Percentiles rank a stretch among this genome's conserved stretches.
These are phyloP conservation scores for Mycena alexandri DNA, from an alignment of 768 basidiomycete genomes.

Conservation along the genomic window DNA sequence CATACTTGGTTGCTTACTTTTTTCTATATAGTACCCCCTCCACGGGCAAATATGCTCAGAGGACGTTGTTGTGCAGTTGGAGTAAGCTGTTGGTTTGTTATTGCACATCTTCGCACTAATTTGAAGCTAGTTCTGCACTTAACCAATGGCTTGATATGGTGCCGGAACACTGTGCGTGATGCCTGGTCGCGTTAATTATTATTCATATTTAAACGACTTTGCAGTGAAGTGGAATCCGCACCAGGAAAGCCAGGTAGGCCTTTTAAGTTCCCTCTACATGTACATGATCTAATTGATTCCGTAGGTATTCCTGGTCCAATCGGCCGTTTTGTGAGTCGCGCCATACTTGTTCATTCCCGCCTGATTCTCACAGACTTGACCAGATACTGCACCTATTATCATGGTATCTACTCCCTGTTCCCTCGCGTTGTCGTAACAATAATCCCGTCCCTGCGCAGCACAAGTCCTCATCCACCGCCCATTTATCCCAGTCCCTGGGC, in stretches of 20 bases:
- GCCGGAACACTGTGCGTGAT: conserved; percentile 21
- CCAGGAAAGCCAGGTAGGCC: conserved; percentile 14
- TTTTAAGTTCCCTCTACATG: too few species aligned
- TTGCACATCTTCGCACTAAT: not conserved
- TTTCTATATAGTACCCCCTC: conserved; percentile 9
- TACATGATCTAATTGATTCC: too few species aligned
- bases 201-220: not conserved
- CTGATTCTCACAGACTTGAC: not conserved
- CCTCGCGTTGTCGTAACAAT: too few species aligned
- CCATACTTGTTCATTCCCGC: not conserved
- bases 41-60: not conserved
- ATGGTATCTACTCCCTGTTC: conserved; percentile 5
- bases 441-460: not conserved
- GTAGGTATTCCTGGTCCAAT: conserved; percentile 29
- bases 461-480: conserved; percentile 27
- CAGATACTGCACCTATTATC: conserved; percentile 28
- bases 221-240: conserved; percentile 30
- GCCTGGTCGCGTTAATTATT: not conserved
- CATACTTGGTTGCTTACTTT: not conserved
- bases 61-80: conserved; percentile 10
- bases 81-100: conserved; percentile 1
- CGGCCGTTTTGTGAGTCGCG: conserved; percentile 18
- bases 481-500: conserved; percentile 20
- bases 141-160: conserved; percentile 27
- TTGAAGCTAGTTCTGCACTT: conserved; percentile 8